phyloP scores from a whole-genome alignment of 2,329 filamentous ascomycete genomes.

The Torrubiella hemipterigena region DNA sequence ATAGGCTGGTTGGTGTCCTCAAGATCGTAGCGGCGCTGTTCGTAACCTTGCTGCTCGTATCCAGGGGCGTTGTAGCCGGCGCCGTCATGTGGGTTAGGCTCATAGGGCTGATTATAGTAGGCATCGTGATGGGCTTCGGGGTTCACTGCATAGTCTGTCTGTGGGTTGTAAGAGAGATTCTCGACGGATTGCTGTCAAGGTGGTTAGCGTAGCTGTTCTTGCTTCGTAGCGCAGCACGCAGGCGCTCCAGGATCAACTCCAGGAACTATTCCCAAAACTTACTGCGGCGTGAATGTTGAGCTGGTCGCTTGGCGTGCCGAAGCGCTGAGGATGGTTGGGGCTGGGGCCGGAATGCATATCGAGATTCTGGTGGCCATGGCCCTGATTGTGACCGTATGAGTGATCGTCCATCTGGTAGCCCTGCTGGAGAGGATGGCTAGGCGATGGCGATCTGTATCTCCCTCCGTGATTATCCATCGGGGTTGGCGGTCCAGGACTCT shows the following conservation, averaged over 20 bases:
- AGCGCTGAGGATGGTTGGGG: conserved; percentile 15
- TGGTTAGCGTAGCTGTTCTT: conserved; percentile 1
- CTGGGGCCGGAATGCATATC: conserved; percentile 14
- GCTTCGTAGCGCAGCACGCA: too few relatives aligned
- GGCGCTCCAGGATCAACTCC: background rate
- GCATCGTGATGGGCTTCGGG: conserved; percentile 79
- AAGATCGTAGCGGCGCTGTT: conserved; percentile 47
- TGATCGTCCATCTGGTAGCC: conserved; percentile 77
- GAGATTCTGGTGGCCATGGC: conserved; percentile 21
- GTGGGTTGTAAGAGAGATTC: conserved; percentile 35
- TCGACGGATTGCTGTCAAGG: conserved; percentile 37
- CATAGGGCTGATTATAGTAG: conserved; percentile 76
- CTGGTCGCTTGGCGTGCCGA: conserved; percentile 57
- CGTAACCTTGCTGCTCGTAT: conserved; percentile 5
- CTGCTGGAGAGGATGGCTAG: conserved; percentile 58
- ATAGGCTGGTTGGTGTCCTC: conserved; percentile 70
- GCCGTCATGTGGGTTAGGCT: conserved; percentile 50
- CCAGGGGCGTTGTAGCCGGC: conserved; percentile 41
- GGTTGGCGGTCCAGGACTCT: conserved; percentile 25
- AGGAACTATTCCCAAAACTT: conserved; percentile 28
- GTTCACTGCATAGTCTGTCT: conserved; percentile 61
- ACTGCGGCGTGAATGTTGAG: conserved; percentile 78
- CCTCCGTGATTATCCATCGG: conserved; percentile 40
- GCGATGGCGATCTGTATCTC: conserved; percentile 60
- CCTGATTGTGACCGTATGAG: conserved; percentile 43